Evolutionary conservation across 805 yeast species (phyloP), one percentile per base, ranked within the genome.

Genomic region (Kregervanrija delftensis): DNA sequence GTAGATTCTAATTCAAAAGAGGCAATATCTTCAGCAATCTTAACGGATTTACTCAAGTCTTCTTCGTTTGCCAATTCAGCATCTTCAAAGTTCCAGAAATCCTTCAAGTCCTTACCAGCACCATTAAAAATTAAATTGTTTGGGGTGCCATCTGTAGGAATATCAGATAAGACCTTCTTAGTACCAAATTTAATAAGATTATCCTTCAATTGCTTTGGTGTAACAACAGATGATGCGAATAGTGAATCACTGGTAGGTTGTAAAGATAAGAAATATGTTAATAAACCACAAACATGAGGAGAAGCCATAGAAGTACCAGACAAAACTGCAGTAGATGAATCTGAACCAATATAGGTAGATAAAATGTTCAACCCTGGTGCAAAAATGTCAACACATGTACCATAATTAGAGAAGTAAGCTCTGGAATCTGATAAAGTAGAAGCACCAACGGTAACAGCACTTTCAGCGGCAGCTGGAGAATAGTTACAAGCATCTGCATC

Each of bases 271-370:
- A 79, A 91, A 74, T 91, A 91, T 8, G 96, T 77, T 59, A 89
- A 79, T 64, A 91, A 74, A 56, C 99, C 99, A 48, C 89, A 83
- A 55, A 90, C 90, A 61, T 89, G 96, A 39, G 99, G 98, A 34
- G 97, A 85, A 16, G 98, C 96, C 99, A 91, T 91, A 12, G 98
- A 91, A 10, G 97, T 91, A 68, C 99, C 99, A 34, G 96, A 85
- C 63, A 86, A 72, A 35, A 86, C 78, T 38, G 93, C 89, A 53
- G 91, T 83, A 37, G 89, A 86, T 43, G 77, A 66, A 42, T 75
- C 72, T 4, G 88, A 80, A 37, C 95, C 93, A 63, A 82, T 85
- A 63, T 84, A 86, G 34, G 91, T 84, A 37, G 96, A 87, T 54
- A 83, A 72, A 49, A 91, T 79, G 63, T 87, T 83, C 58, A 88